Base-by-base conservation (phyloP, 2,329 filamentous ascomycete species). In the Penicillium glabrum region DNA sequence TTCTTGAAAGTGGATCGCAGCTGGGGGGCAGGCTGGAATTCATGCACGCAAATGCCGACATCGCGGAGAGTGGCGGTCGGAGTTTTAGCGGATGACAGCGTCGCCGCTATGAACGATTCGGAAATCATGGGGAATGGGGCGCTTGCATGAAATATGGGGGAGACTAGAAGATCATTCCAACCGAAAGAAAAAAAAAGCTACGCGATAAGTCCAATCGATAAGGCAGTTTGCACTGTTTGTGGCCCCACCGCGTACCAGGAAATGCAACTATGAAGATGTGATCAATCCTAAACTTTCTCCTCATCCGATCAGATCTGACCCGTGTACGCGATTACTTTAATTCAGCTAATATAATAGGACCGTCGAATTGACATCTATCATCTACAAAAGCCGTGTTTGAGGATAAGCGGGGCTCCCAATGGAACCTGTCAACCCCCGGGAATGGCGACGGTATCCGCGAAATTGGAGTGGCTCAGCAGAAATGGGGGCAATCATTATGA, bases 1-100 rank as follows among this genome's bases (percentile, higher is more conserved):
- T 96, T 98, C 82, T 97, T 98, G 82, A 95, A 93, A 47, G 88
- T 84, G 61, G 86, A 81, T 68, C 89, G 88, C 70, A 92, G 85
- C n/a, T 86, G 83, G 61, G 88, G 84, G 53, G 88, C 83, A 41
- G 93, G 93, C 67, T 91, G 89, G 66, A 92, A 83, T 61, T 91
- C 87, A 75, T 96, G 90, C 54, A 90, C 76, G 77, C 96, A 95
- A 70, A 98, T 91, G 67, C 90, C 91, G 49, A 91, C 88, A 77
- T 97, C 92, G 75, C 93, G 86, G 52, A 83, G 76, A 27, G 81
- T 75, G 51, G 81, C 76, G 33, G 80, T 64, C 62, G 76, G 71
- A 46, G 69, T 62, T 66, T 77, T 78, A 39, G 71, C 67, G 46
- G 75, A 75, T 54, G 72, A 69, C 62, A 77, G 64, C 23, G 77